Base-by-base conservation (phyloP, 305 asterid species). In the Fraxinus sp. region DNA sequence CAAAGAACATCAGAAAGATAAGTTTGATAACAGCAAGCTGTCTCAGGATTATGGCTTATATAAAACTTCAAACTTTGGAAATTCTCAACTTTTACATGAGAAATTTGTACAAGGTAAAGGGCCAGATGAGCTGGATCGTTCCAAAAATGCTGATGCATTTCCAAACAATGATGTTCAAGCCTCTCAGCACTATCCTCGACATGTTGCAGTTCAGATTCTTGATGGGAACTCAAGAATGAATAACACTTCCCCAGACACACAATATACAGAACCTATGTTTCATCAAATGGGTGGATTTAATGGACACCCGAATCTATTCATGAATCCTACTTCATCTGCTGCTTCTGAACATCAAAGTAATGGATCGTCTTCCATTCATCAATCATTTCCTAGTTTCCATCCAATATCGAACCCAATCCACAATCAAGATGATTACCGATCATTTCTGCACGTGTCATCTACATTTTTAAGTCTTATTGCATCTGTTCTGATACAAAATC, bases 151-250 rank as follows among this genome's bases (percentile, higher is more conserved):
- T 78, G 91, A 80, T 52, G 20, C 80, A 35, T 80, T 49, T 75
- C 82, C 89, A 83, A 83, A 81, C 30, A 77, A 84, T 87, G 93
- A 88, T 41, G 79, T 86, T 84, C 92, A 91, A 73, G 85, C 86
- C 80, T 82, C 86, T 46, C 93, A 85, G 85, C 87, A 85, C 87
- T 95, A 88, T 80, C 94, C 94, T 77, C 93, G 94, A 80, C 95
- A 91, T 82, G 93, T 93, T 37, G 93, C 97, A 11, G 97, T 93
- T 87, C 97, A 92, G 86, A 90, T 93, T 87, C 94, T 96, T 86
- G 98, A 92, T 86, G 98, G 94, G 80, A 89, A 86, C 87, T 77
- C 77, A 41, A 89, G 90, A 37, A 79, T 80, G 87, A 87, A 71
- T 79, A 85, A 82, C 81, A 85, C 71, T 77, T 76, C 90, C 83